Conservation (phyloP, 164 flowering plant species). For the Stephania yunnanensis region DNA sequence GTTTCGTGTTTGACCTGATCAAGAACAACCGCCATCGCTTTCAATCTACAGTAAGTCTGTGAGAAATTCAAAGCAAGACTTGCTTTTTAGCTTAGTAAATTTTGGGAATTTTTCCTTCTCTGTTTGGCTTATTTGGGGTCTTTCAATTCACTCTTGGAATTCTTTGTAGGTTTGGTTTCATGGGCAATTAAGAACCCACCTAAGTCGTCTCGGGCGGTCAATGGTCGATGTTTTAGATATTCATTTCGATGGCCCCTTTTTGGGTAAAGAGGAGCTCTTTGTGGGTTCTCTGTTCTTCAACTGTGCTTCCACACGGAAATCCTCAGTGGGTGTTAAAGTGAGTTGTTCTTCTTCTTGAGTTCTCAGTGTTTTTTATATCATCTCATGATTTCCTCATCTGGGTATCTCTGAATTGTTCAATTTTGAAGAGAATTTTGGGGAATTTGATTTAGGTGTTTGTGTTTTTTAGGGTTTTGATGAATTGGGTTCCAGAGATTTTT, state of each 20-base stretch:
- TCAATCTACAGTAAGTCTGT: background rate
- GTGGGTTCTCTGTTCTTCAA: background rate
- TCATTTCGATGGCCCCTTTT: background rate
- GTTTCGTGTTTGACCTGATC: background rate
- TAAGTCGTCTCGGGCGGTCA: background rate
- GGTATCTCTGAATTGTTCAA: background rate
- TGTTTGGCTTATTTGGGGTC: background rate
- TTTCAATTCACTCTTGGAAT: background rate
- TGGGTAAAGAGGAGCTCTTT: background rate
- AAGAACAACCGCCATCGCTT: background rate
- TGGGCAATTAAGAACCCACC: background rate
- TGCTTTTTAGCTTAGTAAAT: too few species aligned
- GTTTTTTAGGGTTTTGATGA: background rate
- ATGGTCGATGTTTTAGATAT: background rate
- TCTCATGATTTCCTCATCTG: background rate
- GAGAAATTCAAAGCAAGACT: too few species aligned
- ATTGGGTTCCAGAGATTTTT: background rate
- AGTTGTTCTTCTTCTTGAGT: background rate
- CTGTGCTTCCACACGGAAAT: background rate
- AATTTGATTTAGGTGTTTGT: constrained; percentile 2
- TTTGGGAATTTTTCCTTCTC: too few species aligned
- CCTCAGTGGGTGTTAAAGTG: background rate
- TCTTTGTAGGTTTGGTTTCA: background rate
- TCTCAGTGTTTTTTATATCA: background rate
- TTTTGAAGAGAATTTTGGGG: constrained; percentile 9